Evolutionary conservation across 2,329 filamentous ascomycete species (phyloP).

Genomic region (Diaporthe citri): DNA sequence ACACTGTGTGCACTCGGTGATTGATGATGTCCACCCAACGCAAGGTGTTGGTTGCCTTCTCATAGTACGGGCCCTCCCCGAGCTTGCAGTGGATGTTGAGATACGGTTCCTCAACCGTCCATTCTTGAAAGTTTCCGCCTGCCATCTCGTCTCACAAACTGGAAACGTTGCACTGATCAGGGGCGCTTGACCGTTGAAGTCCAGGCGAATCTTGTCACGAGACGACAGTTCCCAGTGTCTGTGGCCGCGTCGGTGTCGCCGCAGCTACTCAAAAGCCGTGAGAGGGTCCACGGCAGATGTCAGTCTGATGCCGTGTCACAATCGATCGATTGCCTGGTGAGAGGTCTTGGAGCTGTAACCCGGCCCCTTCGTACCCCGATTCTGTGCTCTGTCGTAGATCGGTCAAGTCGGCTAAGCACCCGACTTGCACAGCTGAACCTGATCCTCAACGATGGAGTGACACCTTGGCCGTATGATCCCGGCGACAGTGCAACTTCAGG

Average conservation of each 20-base stretch:
- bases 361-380: slow-evolving; percentile 9
- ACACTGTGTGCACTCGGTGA: slow-evolving; percentile 78
- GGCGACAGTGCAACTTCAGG: slow-evolving; percentile 19
- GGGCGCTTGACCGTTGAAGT: neutral
- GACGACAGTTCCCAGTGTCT: slow-evolving; percentile 33
- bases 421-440: slow-evolving; percentile 20
- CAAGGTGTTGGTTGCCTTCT: slow-evolving; percentile 72
- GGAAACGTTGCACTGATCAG: slow-evolving; percentile 9
- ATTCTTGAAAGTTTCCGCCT: slow-evolving; percentile 56
- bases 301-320: slow-evolving; percentile 40
- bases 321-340: slow-evolving; percentile 25
- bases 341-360: slow-evolving; percentile 25
- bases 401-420: slow-evolving; percentile 35
- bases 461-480: slow-evolving; percentile 28
- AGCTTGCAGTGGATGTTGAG: slow-evolving; percentile 75
- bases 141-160: slow-evolving; percentile 48
- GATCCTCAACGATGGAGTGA: slow-evolving; percentile 17
- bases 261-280: slow-evolving; percentile 29
- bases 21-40: slow-evolving; percentile 89
- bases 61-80: slow-evolving; percentile 82
- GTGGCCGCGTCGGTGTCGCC: slow-evolving; percentile 27
- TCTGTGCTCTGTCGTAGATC: slow-evolving; percentile 28
- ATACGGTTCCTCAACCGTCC: slow-evolving; percentile 66
- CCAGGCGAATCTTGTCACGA: slow-evolving; percentile 28
- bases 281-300: slow-evolving; percentile 39